phyloP scores from a whole-genome alignment of 257 asterid species.

The Leptodermis oblonga region DNA sequence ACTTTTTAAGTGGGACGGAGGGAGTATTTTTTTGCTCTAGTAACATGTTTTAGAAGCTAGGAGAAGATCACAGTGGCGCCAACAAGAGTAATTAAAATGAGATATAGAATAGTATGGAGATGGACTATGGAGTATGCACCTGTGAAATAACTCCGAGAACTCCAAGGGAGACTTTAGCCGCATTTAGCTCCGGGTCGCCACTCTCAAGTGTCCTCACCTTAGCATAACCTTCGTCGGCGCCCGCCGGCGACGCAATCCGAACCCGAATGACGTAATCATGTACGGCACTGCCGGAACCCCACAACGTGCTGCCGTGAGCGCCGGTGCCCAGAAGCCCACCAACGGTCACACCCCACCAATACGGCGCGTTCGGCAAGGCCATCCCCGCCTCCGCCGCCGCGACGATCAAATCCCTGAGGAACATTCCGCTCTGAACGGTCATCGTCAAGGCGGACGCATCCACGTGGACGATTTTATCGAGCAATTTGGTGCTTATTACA shows the following conservation, averaged over 20 bases:
- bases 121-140: too few relatives aligned
- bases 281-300: conserved; percentile 62
- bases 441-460: conserved; percentile 32
- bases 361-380: conserved; percentile 56
- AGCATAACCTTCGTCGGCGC: conserved; percentile 35
- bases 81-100: too few relatives aligned
- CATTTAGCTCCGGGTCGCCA: conserved; percentile 47
- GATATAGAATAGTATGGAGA: too few relatives aligned
- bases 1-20: too few relatives aligned
- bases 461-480: conserved; percentile 26
- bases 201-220: conserved; percentile 30
- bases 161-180: conserved; percentile 59
- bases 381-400: conserved; percentile 37
- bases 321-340: conserved; percentile 69
- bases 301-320: conserved; percentile 70
- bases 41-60: too few relatives aligned
- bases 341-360: conserved; percentile 69
- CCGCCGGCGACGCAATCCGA: conserved; percentile 46
- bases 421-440: conserved; percentile 60
- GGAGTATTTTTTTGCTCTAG: too few relatives aligned
- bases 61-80: too few relatives aligned
- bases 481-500: conserved; percentile 45
- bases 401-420: conserved; percentile 36
- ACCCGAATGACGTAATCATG: conserved; percentile 45
- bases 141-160: conserved; percentile 65